phyloP scores from a whole-genome alignment of 352 stramenopile genomes.

The Globisporangium solare region DNA sequence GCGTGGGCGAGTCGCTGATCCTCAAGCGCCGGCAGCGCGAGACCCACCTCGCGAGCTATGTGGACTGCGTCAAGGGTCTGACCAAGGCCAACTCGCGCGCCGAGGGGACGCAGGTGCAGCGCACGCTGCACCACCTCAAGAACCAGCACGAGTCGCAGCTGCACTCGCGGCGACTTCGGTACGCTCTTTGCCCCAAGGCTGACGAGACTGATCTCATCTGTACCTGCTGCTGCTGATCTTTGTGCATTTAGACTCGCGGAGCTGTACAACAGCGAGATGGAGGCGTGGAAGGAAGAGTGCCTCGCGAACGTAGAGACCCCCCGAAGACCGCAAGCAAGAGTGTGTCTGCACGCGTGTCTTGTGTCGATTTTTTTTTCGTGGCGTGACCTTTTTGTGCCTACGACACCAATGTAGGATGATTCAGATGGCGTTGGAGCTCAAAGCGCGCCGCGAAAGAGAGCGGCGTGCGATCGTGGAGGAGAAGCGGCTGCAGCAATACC shows the following conservation, averaged over 20 bases:
- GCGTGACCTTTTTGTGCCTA: background rate
- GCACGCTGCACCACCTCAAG: constrained; percentile 41
- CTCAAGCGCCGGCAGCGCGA: constrained; percentile 71
- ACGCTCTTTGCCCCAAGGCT: background rate
- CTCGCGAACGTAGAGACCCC: constrained; percentile 69
- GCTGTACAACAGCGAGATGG: constrained; percentile 76
- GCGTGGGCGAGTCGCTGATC: constrained; percentile 66
- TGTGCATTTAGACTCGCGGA: constrained; percentile 41
- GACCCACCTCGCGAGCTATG: constrained; percentile 50
- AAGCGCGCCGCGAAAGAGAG: constrained; percentile 56
- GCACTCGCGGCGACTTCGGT: constrained; percentile 53
- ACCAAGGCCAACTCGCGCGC: constrained; percentile 49
- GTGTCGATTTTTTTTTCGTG: background rate
- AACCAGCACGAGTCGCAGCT: constrained; percentile 77
- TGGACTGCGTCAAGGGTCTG: constrained; percentile 45
- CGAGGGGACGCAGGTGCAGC: constrained; percentile 42
- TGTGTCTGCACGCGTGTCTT: constrained; percentile 13
- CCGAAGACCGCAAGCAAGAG: constrained; percentile 77
- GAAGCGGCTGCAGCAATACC: constrained; percentile 73
- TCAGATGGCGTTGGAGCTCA: constrained; percentile 63
- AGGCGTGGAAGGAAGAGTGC: constrained; percentile 60
- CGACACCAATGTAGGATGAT: constrained; percentile 48
- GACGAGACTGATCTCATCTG: background rate
- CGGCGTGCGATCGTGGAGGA: constrained; percentile 59
- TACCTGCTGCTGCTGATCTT: background rate